These are phyloP conservation scores for Akanthomyces muscarius DNA, from an alignment of 2,329 filamentous ascomycete species.

Conservation along the genomic window DNA sequence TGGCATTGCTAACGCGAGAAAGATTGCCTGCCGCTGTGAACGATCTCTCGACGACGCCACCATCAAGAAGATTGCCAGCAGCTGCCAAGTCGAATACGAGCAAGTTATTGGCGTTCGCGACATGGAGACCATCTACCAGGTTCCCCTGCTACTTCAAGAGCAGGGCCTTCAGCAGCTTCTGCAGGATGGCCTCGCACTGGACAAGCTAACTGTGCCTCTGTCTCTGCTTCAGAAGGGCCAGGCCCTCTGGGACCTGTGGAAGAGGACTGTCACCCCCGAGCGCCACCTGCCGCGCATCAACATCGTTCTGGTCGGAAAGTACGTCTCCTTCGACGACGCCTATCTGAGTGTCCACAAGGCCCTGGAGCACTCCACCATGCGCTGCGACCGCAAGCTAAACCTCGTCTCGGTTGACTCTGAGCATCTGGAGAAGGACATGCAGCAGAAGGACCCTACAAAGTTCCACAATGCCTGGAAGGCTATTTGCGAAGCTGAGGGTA, in stretches of 20 bases:
- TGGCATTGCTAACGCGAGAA: background rate
- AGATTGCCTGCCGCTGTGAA: constrained; percentile 93
- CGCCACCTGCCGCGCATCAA: constrained; percentile 63
- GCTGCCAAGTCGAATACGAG: constrained; percentile 79
- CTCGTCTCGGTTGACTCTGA: constrained; percentile 82
- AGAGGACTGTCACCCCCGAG: constrained; percentile 62
- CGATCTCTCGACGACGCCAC: constrained; percentile 67
- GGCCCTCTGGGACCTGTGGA: constrained; percentile 76
- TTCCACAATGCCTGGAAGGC: constrained; percentile 85
- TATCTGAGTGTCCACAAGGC: constrained; percentile 84
- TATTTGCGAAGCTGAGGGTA: constrained; percentile 64
- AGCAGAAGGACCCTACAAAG: constrained; percentile 60
- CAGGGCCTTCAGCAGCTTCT: constrained; percentile 72
- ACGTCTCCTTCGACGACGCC: constrained; percentile 76
- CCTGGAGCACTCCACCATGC: constrained; percentile 88
- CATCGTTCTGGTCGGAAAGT: constrained; percentile 91
- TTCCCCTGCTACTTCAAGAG: constrained; percentile 83
- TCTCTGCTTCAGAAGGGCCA: constrained; percentile 58
- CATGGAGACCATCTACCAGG: constrained; percentile 88
- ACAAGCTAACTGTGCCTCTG: constrained; percentile 49
- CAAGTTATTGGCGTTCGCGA: constrained; percentile 90
- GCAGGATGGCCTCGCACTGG: constrained; percentile 60
- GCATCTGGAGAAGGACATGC: constrained; percentile 68
- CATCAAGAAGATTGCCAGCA: constrained; percentile 81
- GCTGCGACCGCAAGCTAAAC: constrained; percentile 72